Percentiles rank a stretch among this genome's conserved stretches.
phyloP scores from a whole-genome alignment of 768 basidiomycete genomes.

The Trichaptum fuscoviolaceum region DNA sequence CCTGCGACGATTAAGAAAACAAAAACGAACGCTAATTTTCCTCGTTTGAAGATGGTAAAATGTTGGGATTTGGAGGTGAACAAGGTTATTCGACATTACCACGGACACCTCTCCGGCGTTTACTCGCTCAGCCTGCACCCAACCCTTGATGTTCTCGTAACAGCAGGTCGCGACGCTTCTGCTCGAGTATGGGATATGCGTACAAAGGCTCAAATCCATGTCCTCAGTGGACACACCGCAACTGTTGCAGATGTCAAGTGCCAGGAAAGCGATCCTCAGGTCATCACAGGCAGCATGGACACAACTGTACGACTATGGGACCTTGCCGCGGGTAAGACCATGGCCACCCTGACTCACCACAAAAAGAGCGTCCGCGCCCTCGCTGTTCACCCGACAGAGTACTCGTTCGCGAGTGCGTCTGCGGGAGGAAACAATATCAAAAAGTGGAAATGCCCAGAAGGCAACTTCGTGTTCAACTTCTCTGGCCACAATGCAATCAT shows the following conservation, averaged over 20 bases:
- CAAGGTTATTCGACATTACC: conserved; percentile 98
- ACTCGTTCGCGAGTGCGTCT: conserved; percentile 91
- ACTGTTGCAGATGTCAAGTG: conserved; percentile 96
- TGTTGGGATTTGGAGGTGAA: conserved; percentile 99
- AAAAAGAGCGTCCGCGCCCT: conserved; percentile 96
- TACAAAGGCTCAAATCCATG: conserved; percentile 92
- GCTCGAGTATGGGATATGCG: conserved; percentile 99
- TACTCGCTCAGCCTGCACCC: conserved; percentile 91
- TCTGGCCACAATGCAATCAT: conserved; percentile 95
- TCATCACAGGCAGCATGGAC: conserved; percentile 98
- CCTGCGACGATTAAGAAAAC: neutral
- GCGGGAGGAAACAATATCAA: conserved; percentile 99
- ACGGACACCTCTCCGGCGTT: conserved; percentile 97
- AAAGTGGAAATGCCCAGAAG: conserved; percentile 99
- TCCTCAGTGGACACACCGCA: conserved; percentile 87
- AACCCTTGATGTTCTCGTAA: conserved; percentile 92
- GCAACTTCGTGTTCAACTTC: conserved; percentile 94
- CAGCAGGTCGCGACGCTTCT: conserved; percentile 92
- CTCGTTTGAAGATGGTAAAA: conserved; percentile 82
- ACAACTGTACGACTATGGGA: conserved; percentile 96
- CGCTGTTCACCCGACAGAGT: conserved; percentile 94
- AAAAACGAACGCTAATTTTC: neutral
- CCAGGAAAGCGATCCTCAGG: conserved; percentile 96
- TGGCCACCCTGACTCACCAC: conserved; percentile 97
- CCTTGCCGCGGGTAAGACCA: conserved; percentile 94